Conservation (phyloP, 139 green algal genomes). For the Micractinium conductrix region DNA sequence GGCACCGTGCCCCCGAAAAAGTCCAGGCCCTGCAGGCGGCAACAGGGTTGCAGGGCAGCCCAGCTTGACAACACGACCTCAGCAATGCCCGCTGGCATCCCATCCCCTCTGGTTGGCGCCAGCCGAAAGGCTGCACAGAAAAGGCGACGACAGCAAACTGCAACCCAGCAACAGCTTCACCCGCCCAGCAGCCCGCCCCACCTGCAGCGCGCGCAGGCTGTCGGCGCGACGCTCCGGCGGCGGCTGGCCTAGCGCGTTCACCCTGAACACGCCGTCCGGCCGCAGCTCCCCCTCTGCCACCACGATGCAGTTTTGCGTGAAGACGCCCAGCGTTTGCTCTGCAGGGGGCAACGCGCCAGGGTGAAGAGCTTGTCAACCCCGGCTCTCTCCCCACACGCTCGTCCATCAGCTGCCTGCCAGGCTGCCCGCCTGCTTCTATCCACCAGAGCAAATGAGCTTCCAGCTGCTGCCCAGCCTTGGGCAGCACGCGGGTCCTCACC, state of each 20-base stretch:
- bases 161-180: too few species aligned
- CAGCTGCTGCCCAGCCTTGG: too few species aligned
- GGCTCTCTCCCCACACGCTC: too few species aligned
- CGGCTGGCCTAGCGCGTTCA: constrained; percentile 74
- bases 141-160: background rate
- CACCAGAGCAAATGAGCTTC: too few species aligned
- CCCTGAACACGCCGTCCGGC: constrained; percentile 73
- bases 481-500: too few species aligned
- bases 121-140: background rate
- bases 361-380: too few species aligned
- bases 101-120: too few species aligned
- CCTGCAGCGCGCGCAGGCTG: constrained; percentile 55
- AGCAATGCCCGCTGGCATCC: background rate
- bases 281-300: constrained; percentile 82
- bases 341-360: too few species aligned
- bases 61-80: background rate
- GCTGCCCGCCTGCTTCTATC: too few species aligned
- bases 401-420: too few species aligned
- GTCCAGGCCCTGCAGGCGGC: constrained; percentile 70
- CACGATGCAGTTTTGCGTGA: constrained; percentile 92
- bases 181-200: background rate
- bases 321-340: constrained; percentile 69
- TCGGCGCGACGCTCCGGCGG: constrained; percentile 67
- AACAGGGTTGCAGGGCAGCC: background rate
- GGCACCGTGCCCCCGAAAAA: constrained; percentile 80